phyloP scores from a whole-genome alignment of 2,329 filamentous ascomycete genomes.

The Ceratocystis albifundus region DNA sequence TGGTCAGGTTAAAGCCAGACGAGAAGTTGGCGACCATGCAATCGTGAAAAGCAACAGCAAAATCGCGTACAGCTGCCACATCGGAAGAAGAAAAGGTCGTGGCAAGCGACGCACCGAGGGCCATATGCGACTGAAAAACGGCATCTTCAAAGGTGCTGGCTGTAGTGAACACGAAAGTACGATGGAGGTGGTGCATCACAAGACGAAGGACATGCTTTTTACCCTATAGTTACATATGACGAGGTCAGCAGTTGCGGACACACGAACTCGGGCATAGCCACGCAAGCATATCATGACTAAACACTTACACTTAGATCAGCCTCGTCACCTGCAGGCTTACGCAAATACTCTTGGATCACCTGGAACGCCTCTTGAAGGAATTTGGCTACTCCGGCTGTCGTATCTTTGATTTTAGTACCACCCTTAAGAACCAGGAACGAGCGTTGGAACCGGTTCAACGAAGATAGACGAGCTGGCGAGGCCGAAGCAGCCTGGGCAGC shows the following conservation, averaged over 20 bases:
- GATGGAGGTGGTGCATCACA: slow-evolving; percentile 44
- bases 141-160: slow-evolving; percentile 46
- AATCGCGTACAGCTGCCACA: slow-evolving; percentile 24
- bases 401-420: slow-evolving; percentile 47
- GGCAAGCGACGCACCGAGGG: slow-evolving; percentile 32
- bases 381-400: slow-evolving; percentile 42
- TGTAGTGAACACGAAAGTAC: slow-evolving; percentile 40
- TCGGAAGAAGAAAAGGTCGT: slow-evolving; percentile 9
- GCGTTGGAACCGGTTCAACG: slow-evolving; percentile 49
- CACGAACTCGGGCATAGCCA: background rate
- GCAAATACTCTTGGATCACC: slow-evolving; percentile 36
- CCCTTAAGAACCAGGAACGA: slow-evolving; percentile 45
- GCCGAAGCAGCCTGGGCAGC: slow-evolving; percentile 35
- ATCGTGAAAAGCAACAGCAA: slow-evolving; percentile 34
- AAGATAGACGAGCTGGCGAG: slow-evolving; percentile 39
- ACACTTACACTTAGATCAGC: slow-evolving; percentile 20
- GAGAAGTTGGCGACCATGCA: slow-evolving; percentile 48
- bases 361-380: slow-evolving; percentile 37
- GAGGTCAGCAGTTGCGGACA: background rate
- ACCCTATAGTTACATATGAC: slow-evolving; percentile 1
- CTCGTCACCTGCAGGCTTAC: slow-evolving; percentile 16
- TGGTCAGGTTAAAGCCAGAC: slow-evolving; percentile 58
- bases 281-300: background rate
- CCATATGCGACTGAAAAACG: slow-evolving; percentile 51
- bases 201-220: slow-evolving; percentile 28